A percentile compares a stretch with the other conserved stretches of the same genome.
phyloP scores from a whole-genome alignment of 2,329 filamentous ascomycete genomes.

The Xylaria sp. region DNA sequence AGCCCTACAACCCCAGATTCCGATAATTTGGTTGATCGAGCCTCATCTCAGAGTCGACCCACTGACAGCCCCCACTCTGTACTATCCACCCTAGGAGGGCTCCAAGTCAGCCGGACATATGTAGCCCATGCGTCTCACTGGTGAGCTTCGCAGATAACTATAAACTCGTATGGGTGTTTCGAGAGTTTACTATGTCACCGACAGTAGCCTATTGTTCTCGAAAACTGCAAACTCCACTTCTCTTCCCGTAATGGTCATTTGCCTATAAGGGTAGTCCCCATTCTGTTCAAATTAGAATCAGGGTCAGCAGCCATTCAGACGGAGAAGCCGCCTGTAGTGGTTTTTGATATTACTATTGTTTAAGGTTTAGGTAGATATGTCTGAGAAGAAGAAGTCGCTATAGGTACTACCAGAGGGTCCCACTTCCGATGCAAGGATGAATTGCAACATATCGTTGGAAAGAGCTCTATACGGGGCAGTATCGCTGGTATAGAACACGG shows the following conservation, averaged over 20 bases:
- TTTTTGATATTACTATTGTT: background rate
- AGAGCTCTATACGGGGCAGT: too few relatives aligned
- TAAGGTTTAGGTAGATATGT: background rate
- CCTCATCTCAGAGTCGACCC: background rate
- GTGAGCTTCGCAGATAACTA: background rate
- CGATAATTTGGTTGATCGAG: background rate
- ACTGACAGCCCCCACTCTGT: background rate
- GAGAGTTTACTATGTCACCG: background rate
- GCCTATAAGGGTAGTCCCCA: background rate
- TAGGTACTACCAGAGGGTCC: too few relatives aligned
- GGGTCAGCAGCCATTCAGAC: slow-evolving; percentile 13
- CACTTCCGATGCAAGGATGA: too few relatives aligned
- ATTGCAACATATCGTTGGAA: too few relatives aligned
- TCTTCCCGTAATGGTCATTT: background rate
- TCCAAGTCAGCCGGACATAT: background rate
- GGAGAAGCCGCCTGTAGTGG: background rate
- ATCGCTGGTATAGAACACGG: too few relatives aligned
- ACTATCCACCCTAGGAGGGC: background rate
- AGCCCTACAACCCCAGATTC: slow-evolving; percentile 19
- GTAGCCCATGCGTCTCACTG: background rate
- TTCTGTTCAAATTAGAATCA: slow-evolving; percentile 18
- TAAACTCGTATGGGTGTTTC: background rate
- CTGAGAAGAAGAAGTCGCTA: background rate
- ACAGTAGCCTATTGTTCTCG: slow-evolving; percentile 4
- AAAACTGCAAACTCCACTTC: background rate